Conservation (phyloP, 2,329 filamentous ascomycete species). For the Proliferodiscus dingleyae region DNA sequence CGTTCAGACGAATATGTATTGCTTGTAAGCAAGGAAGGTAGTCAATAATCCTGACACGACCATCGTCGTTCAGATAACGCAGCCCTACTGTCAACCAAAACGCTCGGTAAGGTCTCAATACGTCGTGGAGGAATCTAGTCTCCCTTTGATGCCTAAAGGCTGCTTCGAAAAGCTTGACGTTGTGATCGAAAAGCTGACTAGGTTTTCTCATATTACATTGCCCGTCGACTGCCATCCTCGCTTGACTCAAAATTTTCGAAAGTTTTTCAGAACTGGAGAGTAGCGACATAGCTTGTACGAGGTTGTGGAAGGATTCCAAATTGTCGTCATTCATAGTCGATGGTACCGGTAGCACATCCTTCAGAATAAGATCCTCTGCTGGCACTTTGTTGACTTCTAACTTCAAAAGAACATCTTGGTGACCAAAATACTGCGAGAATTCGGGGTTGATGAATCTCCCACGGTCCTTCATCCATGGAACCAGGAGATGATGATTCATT, state of each 20-base stretch:
- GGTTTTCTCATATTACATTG: slow-evolving; percentile 12
- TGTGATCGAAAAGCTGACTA: slow-evolving; percentile 23
- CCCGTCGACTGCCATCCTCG: slow-evolving; percentile 20
- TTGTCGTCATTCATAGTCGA: not conserved
- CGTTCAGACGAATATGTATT: slow-evolving; percentile 4
- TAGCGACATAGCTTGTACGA: slow-evolving; percentile 4
- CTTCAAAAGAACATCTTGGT: slow-evolving; percentile 4
- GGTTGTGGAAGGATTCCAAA: slow-evolving; percentile 5
- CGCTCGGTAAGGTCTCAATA: slow-evolving; percentile 8
- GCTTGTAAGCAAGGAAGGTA: slow-evolving; percentile 21
- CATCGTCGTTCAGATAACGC: slow-evolving; percentile 7
- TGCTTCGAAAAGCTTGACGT: slow-evolving; percentile 22
- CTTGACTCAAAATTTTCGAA: not conserved
- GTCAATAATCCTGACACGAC: slow-evolving; percentile 11
- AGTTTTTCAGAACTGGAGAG: not conserved
- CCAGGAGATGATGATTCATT: slow-evolving; percentile 14
- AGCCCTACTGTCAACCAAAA: slow-evolving; percentile 23
- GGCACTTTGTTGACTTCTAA: slow-evolving; percentile 10
- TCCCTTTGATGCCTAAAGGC: slow-evolving; percentile 23
- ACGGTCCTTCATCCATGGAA: slow-evolving; percentile 21
- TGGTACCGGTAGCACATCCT: slow-evolving; percentile 14
- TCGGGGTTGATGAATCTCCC: slow-evolving; percentile 16
- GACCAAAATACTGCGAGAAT: not conserved
- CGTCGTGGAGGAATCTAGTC: slow-evolving; percentile 22
- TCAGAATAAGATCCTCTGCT: slow-evolving; percentile 8